Percentiles rank a stretch among this genome's conserved stretches.
Evolutionary conservation across 768 basidiomycete species (phyloP).

Genomic region (Podaxis mareebaensis): DNA sequence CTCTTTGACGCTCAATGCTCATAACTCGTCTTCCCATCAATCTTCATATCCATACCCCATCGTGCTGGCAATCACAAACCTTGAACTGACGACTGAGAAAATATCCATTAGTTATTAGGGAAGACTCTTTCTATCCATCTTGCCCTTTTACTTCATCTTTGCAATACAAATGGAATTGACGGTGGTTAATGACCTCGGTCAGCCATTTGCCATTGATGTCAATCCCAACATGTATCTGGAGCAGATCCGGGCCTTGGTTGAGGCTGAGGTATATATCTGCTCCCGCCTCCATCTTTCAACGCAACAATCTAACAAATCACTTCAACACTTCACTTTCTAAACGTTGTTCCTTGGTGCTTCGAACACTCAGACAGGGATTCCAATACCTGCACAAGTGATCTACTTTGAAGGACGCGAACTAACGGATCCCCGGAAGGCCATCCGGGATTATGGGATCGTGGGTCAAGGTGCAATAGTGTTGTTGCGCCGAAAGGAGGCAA

Average conservation of each 20-base stretch:
- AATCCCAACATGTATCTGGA: slow-evolving; percentile 90
- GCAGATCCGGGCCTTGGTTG: slow-evolving; percentile 91
- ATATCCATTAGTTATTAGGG: too few species aligned
- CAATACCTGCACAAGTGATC: slow-evolving; percentile 70
- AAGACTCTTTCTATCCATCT: too few species aligned
- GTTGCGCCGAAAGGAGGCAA: slow-evolving; percentile 55
- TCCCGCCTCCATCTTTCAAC: not conserved
- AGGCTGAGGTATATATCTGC: slow-evolving; percentile 76
- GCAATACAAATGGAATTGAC: slow-evolving; percentile 60
- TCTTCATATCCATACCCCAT: too few species aligned
- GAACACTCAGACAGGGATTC: slow-evolving; percentile 66
- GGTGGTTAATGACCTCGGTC: slow-evolving; percentile 68
- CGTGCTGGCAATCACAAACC: too few species aligned
- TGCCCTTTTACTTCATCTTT: too few species aligned
- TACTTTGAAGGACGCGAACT: slow-evolving; percentile 69
- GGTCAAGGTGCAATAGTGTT: slow-evolving; percentile 60
- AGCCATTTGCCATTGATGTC: slow-evolving; percentile 74
- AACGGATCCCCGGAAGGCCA: slow-evolving; percentile 65
- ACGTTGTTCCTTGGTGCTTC: not conserved
- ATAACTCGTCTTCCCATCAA: too few species aligned
- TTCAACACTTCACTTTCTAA: not conserved
- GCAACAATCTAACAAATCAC: not conserved
- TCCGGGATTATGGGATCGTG: slow-evolving; percentile 61
- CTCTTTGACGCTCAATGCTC: too few species aligned
- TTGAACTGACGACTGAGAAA: too few species aligned